Evolutionary conservation across 768 basidiomycete species (phyloP).

Genomic region (Tylopilus balloui): DNA sequence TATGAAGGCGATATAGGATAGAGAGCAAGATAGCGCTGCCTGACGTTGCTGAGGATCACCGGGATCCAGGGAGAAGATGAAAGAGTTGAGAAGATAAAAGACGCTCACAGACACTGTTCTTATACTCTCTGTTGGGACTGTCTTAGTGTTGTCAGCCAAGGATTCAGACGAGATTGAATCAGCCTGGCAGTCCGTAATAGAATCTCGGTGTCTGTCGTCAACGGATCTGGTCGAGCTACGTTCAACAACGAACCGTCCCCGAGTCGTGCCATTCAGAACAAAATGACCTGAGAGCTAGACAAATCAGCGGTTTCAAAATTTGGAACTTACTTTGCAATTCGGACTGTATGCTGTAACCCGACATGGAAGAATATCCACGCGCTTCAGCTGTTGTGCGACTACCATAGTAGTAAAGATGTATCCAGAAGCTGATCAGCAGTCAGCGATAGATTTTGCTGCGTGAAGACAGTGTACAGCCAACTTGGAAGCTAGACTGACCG

Average conservation of each 20-base stretch:
- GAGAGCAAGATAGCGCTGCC: slow-evolving; percentile 14
- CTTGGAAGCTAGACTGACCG: too few relatives aligned
- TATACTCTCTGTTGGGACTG: slow-evolving; percentile 18
- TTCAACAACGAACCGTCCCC: too few relatives aligned
- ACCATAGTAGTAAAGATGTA: too few relatives aligned
- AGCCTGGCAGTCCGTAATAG: slow-evolving; percentile 8
- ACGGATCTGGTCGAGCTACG: background rate
- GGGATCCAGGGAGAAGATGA: slow-evolving; percentile 43
- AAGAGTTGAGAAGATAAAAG: slow-evolving; percentile 33
- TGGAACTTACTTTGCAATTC: background rate
- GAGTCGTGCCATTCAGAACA: background rate
- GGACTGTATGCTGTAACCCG: background rate
- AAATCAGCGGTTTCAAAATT: too few relatives aligned
- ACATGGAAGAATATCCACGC: too few relatives aligned
- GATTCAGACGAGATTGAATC: slow-evolving; percentile 6
- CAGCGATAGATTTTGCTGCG: background rate
- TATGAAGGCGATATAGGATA: slow-evolving; percentile 18
- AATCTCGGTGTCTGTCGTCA: background rate
- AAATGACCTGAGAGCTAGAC: background rate
- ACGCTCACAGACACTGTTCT: slow-evolving; percentile 9
- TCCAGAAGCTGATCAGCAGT: background rate
- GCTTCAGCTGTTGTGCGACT: too few relatives aligned
- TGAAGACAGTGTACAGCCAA: too few relatives aligned
- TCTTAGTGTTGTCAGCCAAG: slow-evolving; percentile 19
- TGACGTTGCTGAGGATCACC: slow-evolving; percentile 43